Evolutionary conservation across 1,139 yeast species (phyloP), one percentile per base, ranked within the genome.

Genomic region (Eremothecium coryli): DNA sequence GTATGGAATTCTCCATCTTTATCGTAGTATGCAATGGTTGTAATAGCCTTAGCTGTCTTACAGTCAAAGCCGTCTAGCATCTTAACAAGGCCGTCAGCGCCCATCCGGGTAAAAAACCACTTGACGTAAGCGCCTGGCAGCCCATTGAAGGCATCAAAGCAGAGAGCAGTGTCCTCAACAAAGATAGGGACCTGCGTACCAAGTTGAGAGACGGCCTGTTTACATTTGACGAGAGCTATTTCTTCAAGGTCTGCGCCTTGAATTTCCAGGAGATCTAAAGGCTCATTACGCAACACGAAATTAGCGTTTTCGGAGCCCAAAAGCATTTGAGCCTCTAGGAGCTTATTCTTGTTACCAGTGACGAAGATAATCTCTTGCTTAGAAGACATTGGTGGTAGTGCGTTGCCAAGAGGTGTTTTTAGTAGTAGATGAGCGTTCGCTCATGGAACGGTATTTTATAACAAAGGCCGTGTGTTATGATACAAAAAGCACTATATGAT

Each of bases 161-260:
- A 85, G 32, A 93, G 70, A 36, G 95, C 88, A 0, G 98, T 93
- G 52, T 93, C 99, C 55, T 93, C 99, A 2, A 88, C 95, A 37
- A 93, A 66, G 1, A 85, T 96, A 0, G 97, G 93, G 0, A 86
- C 88, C 4, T 57, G 50, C 16, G 41, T 36, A 1, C 62, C 57
- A 5, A 72, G 44, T 3, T 67, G 49, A 10, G 60, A 55, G 2
- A 94, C 90, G 1, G 98, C 99, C 24, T 75, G 65, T 45, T 65
- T 60, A 36, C 94, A 88, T 59, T 93, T 93, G 51, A 78, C 84
- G 32, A 65, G 69, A 0, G 95, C 82, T 23, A 93, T 90, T 39
- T 82, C 81, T 32, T 79, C 80, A 34, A 86, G 71, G 28, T 49
- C 48, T 13, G 90, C 64, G 21, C 96, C 98, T 63, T 93, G 99